These are phyloP conservation scores for Rhodofomes roseus DNA, from an alignment of 1,284 basidiomycete genomes.

Conservation along the genomic window DNA sequence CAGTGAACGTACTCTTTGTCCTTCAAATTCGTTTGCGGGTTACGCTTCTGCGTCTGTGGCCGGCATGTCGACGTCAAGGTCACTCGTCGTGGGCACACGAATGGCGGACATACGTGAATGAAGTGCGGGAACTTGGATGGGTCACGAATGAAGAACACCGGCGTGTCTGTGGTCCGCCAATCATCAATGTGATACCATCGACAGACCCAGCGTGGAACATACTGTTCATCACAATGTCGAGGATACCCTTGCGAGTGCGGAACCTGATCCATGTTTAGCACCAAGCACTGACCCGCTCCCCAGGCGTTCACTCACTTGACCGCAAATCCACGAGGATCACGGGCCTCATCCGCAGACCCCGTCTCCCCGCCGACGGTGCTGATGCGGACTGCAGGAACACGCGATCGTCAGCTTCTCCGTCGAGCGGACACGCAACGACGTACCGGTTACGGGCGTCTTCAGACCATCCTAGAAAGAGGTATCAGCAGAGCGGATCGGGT, in stretches of 20 bases:
- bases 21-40: slow-evolving; percentile 85
- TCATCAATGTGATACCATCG: not conserved
- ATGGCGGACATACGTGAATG: slow-evolving; percentile 55
- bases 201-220: not conserved
- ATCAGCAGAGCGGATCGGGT: not conserved
- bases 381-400: slow-evolving; percentile 73
- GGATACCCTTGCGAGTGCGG: slow-evolving; percentile 80
- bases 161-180: slow-evolving; percentile 49
- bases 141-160: slow-evolving; percentile 85
- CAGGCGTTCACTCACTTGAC: slow-evolving; percentile 18
- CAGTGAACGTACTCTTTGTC: slow-evolving; percentile 37
- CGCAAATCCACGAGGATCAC: slow-evolving; percentile 74
- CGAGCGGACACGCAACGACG: not conserved
- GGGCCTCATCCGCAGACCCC: slow-evolving; percentile 85
- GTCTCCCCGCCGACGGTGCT: slow-evolving; percentile 87
- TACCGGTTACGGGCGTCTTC: slow-evolving; percentile 20
- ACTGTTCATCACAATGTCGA: slow-evolving; percentile 86
- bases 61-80: too few relatives aligned
- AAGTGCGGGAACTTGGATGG: slow-evolving; percentile 84
- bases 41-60: slow-evolving; percentile 77
- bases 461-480: slow-evolving; percentile 11
- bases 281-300: not conserved
- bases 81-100: not conserved
- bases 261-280: slow-evolving; percentile 15
- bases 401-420: slow-evolving; percentile 29